Conservation (phyloP, 2,329 filamentous ascomycete genomes). For the Dryadomyces quercivorus region DNA sequence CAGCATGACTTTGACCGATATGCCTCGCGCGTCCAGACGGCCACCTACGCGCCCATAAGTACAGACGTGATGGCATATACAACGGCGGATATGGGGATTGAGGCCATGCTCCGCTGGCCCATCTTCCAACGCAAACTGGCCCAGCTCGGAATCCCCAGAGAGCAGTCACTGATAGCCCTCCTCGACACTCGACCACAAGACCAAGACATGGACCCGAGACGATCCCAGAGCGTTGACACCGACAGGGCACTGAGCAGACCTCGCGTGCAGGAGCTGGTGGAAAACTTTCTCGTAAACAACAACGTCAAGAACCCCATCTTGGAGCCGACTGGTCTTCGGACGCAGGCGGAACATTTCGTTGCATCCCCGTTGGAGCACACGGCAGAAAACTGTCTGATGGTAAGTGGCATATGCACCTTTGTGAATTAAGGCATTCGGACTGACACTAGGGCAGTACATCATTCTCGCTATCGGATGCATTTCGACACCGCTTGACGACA, state of each 20-base stretch:
- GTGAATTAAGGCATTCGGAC: neutral
- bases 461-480: constrained; percentile 33
- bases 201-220: constrained; percentile 14
- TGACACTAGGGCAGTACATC: constrained; percentile 18
- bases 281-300: constrained; percentile 19
- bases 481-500: constrained; percentile 23
- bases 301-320: constrained; percentile 41
- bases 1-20: constrained; percentile 2
- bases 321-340: constrained; percentile 27
- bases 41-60: constrained; percentile 2
- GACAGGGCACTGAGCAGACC: neutral
- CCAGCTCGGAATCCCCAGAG: neutral
- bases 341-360: constrained; percentile 19
- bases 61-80: constrained; percentile 1
- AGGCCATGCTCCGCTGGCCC: constrained; percentile 7
- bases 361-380: constrained; percentile 29
- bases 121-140: constrained; percentile 1
- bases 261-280: constrained; percentile 3
- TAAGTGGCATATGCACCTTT: neutral
- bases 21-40: neutral
- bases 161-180: neutral
- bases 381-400: constrained; percentile 25
- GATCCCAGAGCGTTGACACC: neutral
- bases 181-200: neutral
- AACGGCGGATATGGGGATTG: constrained; percentile 6